Evolutionary conservation across 768 basidiomycete species (phyloP).

Genomic region (Russula virescens): DNA sequence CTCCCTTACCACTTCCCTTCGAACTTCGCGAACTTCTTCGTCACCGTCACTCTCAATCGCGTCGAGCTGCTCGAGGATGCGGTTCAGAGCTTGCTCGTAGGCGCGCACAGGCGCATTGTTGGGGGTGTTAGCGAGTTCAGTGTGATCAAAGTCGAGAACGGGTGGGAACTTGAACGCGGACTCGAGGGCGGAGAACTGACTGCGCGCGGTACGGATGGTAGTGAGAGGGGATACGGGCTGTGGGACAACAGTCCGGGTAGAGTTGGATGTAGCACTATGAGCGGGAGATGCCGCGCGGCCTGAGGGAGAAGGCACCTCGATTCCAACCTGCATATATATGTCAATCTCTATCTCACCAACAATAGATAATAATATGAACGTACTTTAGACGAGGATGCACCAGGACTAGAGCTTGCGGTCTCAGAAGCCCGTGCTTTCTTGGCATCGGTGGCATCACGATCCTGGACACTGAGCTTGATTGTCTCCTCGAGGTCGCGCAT

Average conservation of each 20-base stretch:
- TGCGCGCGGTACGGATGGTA: conserved; percentile 8
- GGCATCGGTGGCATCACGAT: conserved; percentile 1
- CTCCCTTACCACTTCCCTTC: conserved; percentile 48
- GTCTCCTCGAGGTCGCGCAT: conserved; percentile 1
- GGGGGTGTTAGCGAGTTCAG: conserved; percentile 51
- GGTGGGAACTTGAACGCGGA: conserved; percentile 12
- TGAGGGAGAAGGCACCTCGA: background rate
- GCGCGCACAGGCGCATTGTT: conserved; percentile 56
- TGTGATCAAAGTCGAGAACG: conserved; percentile 6
- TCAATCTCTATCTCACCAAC: background rate
- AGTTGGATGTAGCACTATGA: background rate
- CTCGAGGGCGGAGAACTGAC: conserved; percentile 5
- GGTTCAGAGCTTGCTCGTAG: conserved; percentile 55
- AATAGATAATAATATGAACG: background rate
- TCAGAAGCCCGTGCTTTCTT: conserved; percentile 1
- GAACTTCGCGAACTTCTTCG: conserved; percentile 42
- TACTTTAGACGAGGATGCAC: conserved; percentile 12
- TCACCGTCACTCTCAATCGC: conserved; percentile 62
- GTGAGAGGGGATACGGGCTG: conserved; percentile 10
- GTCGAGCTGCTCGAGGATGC: conserved; percentile 59
- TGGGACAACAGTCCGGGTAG: background rate
- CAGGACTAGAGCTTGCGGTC: background rate
- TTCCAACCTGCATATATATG: background rate
- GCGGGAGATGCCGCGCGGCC: background rate
- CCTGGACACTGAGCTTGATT: conserved; percentile 17